These are phyloP conservation scores for Xylaria telfairii DNA, from an alignment of 495 filamentous ascomycete species.

Conservation along the genomic window DNA sequence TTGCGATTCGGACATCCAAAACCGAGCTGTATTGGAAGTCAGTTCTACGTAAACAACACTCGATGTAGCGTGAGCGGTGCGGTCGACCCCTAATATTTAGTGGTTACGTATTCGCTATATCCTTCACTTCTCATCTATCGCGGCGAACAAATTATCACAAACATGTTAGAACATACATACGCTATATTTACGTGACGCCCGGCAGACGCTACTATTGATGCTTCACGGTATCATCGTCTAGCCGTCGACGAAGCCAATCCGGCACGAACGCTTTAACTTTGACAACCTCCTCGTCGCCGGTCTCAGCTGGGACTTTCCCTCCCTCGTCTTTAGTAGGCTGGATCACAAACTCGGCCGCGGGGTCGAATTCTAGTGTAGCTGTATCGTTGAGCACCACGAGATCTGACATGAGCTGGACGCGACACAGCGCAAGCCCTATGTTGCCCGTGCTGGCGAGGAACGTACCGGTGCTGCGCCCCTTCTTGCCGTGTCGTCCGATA, in stretches of 20 bases:
- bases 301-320: neutral
- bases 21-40: neutral
- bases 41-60: neutral
- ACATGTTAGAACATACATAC: conserved; percentile 6
- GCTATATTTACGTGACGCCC: neutral
- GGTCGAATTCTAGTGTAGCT: conserved; percentile 51
- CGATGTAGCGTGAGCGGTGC: neutral
- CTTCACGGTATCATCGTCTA: conserved; percentile 23
- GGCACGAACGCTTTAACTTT: conserved; percentile 88
- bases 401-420: conserved; percentile 89
- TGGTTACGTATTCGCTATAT: neutral
- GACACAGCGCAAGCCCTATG: conserved; percentile 84
- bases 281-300: conserved; percentile 41
- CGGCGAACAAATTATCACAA: neutral
- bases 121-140: neutral
- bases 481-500: conserved; percentile 52
- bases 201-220: neutral
- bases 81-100: neutral
- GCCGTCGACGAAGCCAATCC: conserved; percentile 66
- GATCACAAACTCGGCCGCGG: conserved; percentile 52
- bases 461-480: conserved; percentile 75
- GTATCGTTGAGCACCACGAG: conserved; percentile 68
- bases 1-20: neutral
- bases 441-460: conserved; percentile 79
- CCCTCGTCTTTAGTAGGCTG: conserved; percentile 37